Evolutionary conservation across 176 grass and related monocot genomes (phyloP).

Genomic region (Sorghum bicolor): Sorghum_bicolor_NCBIv3 NC_012873.2:67099001-67099500

Average conservation of each 20-base stretch:
- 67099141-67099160: neutral
- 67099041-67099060: neutral
- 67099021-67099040: neutral
- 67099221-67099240: neutral
- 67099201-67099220: neutral
- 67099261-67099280: neutral
- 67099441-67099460: neutral
- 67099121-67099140: neutral
- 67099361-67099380: neutral
- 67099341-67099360: neutral
- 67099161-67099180: neutral
- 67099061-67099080: neutral
- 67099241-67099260: neutral
- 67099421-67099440: neutral
- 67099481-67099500: neutral
- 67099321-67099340: neutral
- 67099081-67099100: neutral
- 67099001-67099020: neutral
- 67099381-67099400: neutral
- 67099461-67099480: neutral
- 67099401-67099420: neutral
- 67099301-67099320: neutral
- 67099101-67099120: neutral
- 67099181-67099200: neutral
- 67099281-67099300: neutral